Conservation (phyloP, 1,284 basidiomycete genomes). For the Moniliella sp. region DNA sequence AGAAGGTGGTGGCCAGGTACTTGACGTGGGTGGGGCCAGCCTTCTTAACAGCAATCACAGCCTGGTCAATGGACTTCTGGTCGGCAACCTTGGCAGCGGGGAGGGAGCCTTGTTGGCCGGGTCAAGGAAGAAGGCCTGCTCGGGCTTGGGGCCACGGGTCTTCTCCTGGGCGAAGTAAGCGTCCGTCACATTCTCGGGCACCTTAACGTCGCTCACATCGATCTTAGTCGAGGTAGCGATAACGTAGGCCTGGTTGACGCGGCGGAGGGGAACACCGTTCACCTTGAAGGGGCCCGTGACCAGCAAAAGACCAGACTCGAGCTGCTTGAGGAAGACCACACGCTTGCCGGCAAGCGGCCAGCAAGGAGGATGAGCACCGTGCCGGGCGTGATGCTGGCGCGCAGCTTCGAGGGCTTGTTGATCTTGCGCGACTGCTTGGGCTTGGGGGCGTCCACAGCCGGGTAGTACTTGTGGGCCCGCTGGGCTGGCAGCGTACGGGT, state of each 20-base stretch:
- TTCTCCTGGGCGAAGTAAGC: conserved; percentile 51
- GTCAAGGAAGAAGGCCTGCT: conserved; percentile 89
- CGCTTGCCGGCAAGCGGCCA: conserved; percentile 96
- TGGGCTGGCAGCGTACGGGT: conserved; percentile 60
- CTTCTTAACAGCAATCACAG: conserved; percentile 69
- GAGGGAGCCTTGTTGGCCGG: conserved; percentile 70
- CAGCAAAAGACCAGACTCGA: conserved; percentile 71
- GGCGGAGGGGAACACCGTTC: conserved; percentile 91
- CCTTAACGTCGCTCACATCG: conserved; percentile 55
- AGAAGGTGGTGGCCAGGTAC: conserved; percentile 82
- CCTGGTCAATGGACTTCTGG: conserved; percentile 74
- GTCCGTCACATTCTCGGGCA: conserved; percentile 74
- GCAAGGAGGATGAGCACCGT: conserved; percentile 86
- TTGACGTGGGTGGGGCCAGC: conserved; percentile 63
- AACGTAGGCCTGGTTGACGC: conserved; percentile 97
- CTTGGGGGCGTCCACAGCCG: conserved; percentile 69
- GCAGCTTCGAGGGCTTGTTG: conserved; percentile 48
- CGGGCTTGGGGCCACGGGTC: conserved; percentile 62
- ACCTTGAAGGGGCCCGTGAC: conserved; percentile 95
- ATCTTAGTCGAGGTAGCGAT: conserved; percentile 94
- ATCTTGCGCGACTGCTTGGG: conserved; percentile 82
- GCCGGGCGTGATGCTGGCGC: conserved; percentile 73
- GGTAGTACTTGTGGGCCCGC: conserved; percentile 88
- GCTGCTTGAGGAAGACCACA: conserved; percentile 92
- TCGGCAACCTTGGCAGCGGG: conserved; percentile 70